Conservation (phyloP, 2,329 filamentous ascomycete species). For the Hysterium pulicare region DNA sequence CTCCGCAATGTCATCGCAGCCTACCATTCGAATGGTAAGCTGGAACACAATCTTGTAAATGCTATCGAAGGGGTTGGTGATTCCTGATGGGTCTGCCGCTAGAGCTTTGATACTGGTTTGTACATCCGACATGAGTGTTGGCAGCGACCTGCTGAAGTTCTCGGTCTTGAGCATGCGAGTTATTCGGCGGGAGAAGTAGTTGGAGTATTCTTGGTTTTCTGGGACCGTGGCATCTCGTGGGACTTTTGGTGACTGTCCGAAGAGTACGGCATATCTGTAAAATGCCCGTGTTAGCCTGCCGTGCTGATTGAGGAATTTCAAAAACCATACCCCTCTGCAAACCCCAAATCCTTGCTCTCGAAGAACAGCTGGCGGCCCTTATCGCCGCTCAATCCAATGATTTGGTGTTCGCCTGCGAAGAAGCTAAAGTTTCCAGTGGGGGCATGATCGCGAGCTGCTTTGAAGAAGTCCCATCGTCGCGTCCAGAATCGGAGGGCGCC, state of each 20-base stretch:
- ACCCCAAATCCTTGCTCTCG: conserved; percentile 44
- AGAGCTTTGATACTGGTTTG: conserved; percentile 40
- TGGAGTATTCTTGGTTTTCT: conserved; percentile 13
- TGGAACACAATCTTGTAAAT: conserved; percentile 54
- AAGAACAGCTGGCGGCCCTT: conserved; percentile 45
- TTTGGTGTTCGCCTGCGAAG: conserved; percentile 44
- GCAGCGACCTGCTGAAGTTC: conserved; percentile 33
- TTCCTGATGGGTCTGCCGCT: conserved; percentile 26
- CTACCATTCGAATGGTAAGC: conserved; percentile 57
- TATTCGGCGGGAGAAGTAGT: conserved; percentile 20
- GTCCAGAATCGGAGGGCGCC: conserved; percentile 49
- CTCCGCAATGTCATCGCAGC: conserved; percentile 52
- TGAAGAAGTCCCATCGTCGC: conserved; percentile 45
- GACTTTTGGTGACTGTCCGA: conserved; percentile 18
- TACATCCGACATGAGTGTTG: conserved; percentile 41
- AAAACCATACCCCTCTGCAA: conserved; percentile 40
- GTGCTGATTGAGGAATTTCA: background rate
- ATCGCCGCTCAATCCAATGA: conserved; percentile 46
- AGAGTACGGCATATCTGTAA: conserved; percentile 25
- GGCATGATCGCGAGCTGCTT: conserved; percentile 26
- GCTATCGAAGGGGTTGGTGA: conserved; percentile 54
- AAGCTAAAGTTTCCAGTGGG: conserved; percentile 49
- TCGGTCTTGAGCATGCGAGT: conserved; percentile 23
- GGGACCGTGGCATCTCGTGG: conserved; percentile 10
- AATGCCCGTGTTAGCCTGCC: background rate